Conservation (phyloP, 805 yeast species). For the Nakazawaea ambrosiae region DNA sequence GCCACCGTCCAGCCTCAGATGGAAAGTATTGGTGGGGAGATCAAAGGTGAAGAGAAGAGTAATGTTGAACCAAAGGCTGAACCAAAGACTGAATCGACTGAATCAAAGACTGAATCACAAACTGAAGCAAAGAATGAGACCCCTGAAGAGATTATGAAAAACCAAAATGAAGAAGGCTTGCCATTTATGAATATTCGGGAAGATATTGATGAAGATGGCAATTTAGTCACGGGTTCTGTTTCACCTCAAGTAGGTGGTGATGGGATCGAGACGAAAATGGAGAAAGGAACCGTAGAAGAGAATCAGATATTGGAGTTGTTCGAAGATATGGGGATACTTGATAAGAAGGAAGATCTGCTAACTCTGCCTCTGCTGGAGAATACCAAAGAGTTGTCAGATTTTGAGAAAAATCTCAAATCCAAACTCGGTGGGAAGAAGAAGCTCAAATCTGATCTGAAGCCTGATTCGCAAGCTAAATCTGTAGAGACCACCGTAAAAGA, state of each 20-base stretch:
- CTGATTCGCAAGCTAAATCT: neutral
- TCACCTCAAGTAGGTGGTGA: conserved; percentile 27
- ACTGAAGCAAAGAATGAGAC: neutral
- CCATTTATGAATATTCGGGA: conserved; percentile 75
- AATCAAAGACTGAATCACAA: neutral
- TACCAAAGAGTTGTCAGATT: conserved; percentile 1
- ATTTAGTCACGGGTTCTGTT: conserved; percentile 40
- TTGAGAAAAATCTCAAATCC: conserved; percentile 7
- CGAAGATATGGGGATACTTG: conserved; percentile 25
- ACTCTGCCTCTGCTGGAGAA: neutral
- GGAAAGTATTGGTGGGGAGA: neutral
- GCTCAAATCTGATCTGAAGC: neutral
- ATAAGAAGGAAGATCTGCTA: neutral
- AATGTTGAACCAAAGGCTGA: too few species aligned
- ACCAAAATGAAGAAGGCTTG: conserved; percentile 36
- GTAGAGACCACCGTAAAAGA: neutral
- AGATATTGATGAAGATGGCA: conserved; percentile 73
- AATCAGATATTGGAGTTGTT: conserved; percentile 25
- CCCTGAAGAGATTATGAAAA: neutral
- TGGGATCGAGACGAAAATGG: conserved; percentile 10
- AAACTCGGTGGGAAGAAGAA: conserved; percentile 1
- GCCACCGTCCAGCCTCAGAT: conserved; percentile 7
- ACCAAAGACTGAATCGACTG: neutral
- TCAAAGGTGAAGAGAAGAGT: neutral
- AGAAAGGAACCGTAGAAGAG: conserved; percentile 17